Base-by-base conservation (phyloP, 2,329 filamentous ascomycete genomes). In the Pyricularia pennisetigena region DNA sequence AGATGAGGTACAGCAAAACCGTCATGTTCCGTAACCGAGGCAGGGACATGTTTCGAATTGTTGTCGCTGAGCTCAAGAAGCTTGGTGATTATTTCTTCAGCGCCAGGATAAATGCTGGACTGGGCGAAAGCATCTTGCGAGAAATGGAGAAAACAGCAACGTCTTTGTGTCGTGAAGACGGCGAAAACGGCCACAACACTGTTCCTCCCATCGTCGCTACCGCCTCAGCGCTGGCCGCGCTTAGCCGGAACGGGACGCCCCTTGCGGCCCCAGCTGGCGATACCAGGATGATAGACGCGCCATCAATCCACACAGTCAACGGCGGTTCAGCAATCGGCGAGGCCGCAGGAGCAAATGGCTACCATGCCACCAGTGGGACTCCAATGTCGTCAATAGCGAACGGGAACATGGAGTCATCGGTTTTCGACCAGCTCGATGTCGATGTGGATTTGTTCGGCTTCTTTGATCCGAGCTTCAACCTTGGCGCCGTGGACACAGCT, bases 1-100 rank as follows among this genome's bases (percentile, higher is more conserved):
- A 88, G 73, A 87, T 89, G 85, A 81, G 86, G 1, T 84, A 88
- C 71, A 87, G 85, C 68, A 82, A 82, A 14, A 77, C 88, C 0
- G 82, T 86, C 1, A 84, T 87, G 80, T 88, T 87, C 69, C 82
- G 86, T 4, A 79, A 80, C 0, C 78, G 86, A n/a, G 83, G 85
- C 5, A 82, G 84, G 70, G 79, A 78, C 16, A 79, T 83, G 0
- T 88, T 89, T 72, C 80, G 81, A 66, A 81, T 80, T 63, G 84
- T 86, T 59, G 86, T 85, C 12, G 78, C 82, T 2, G 78, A 86
- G 41, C 76, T 89, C 4, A 79, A 82, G 26, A 78, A 80, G 16
- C 81, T 87, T 68, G 82, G 83, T n/a, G 80, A 83, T 59, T 81
- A 83, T n/a, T 89, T 86, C 74, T 86, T 83, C 79, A 85, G 83